Base-by-base conservation (phyloP, 108 stramenopile genomes). In the Pseudonitzschia multistriata region DNA sequence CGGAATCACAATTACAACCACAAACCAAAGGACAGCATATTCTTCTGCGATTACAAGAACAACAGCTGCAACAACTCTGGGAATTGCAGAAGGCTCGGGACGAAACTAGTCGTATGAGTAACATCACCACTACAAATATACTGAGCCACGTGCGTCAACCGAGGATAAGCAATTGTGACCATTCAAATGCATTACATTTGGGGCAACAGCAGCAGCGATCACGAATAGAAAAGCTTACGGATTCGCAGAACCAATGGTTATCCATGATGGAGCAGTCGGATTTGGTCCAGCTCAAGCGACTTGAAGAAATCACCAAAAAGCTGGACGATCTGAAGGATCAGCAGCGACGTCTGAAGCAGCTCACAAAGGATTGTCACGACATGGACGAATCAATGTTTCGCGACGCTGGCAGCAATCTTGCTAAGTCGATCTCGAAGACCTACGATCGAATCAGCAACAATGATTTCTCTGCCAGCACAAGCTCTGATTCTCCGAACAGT, bases 41-140 rank as follows among this genome's bases (percentile, higher is more conserved):
- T 13, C 30, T 33, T 17, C 31, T 60, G 5, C 35, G 28, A 5
- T 35, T 60, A 33, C 59, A 60, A 19, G 6, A 60, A 60, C 59
- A 60, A 33, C 34, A 60, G 10, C 6, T 35, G 35, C 59, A 34
- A 28, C 59, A 60, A 33, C 59, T 52, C 21, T 24, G 2, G 24
- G 24, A 52, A 19, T 52, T 52, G 50, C 50, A 52, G 24, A 22
- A 52, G 25, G 50, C 50, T 52, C 50, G 50, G 25, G 25, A 52
- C 50, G 50, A 52, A 52, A 52, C 15, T 25, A 66, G 42, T 40
- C 37, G 42, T 2, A 45, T 40, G 37, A 45, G 7, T 36, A 48
- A 40, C 37, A 48, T 31, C 39, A 66, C 3, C 7, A 40, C 37
- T 24, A 61, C 50, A 19, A 25, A 52, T 8, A 52, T 45, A 17